phyloP scores from a whole-genome alignment of 495 filamentous ascomycete genomes.

The Talaromyces trachyspermus region DNA sequence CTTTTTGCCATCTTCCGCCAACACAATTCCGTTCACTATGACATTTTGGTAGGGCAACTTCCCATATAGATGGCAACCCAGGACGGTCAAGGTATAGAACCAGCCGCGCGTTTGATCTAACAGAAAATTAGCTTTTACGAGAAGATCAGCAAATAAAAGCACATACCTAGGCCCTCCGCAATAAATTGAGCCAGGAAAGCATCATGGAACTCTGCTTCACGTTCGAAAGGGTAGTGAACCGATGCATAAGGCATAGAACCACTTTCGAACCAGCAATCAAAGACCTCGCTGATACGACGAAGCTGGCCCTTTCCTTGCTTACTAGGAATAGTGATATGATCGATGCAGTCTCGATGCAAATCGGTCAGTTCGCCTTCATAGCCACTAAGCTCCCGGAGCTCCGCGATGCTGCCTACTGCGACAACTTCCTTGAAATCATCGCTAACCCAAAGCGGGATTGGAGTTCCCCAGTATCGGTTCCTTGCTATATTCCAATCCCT shows the following conservation, averaged over 20 bases:
- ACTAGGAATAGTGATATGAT: constrained; percentile 93
- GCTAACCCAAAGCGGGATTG: constrained; percentile 86
- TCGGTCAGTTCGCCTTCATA: constrained; percentile 81
- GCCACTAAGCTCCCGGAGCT: constrained; percentile 82
- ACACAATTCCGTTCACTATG: constrained; percentile 92
- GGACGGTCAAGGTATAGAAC: constrained; percentile 91
- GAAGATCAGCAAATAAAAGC: background rate
- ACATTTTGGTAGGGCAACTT: constrained; percentile 91
- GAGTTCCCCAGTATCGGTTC: constrained; percentile 96
- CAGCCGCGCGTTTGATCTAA: constrained; percentile 88
- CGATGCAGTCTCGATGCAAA: constrained; percentile 90
- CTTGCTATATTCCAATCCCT: constrained; percentile 95
- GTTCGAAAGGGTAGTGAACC: constrained; percentile 92
- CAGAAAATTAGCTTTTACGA: background rate
- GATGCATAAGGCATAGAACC: constrained; percentile 96
- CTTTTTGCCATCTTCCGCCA: constrained; percentile 96
- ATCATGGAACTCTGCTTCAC: constrained; percentile 65
- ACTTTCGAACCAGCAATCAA: constrained; percentile 96
- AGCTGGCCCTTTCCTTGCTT: constrained; percentile 81
- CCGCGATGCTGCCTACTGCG: constrained; percentile 77
- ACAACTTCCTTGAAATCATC: constrained; percentile 81
- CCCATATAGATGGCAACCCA: constrained; percentile 87
- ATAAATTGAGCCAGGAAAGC: constrained; percentile 95
- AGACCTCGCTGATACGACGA: constrained; percentile 80
- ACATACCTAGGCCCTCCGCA: constrained; percentile 66